These are phyloP conservation scores for Pyrenochaeta sp. DNA, from an alignment of 2,329 filamentous ascomycete genomes.

Conservation along the genomic window DNA sequence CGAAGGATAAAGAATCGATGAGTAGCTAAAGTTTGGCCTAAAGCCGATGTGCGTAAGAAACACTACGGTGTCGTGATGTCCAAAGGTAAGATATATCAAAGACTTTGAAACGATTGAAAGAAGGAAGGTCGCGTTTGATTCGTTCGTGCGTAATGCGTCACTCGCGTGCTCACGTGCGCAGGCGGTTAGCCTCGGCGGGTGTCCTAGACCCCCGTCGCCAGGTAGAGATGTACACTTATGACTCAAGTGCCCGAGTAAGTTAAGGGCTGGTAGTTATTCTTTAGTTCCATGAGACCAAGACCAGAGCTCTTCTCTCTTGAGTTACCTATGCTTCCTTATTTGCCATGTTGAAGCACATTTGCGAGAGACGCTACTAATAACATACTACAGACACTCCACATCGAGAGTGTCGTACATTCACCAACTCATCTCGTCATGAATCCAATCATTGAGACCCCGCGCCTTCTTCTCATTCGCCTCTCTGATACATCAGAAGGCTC, in stretches of 20 bases:
- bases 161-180: not conserved
- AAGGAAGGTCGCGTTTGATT: not conserved
- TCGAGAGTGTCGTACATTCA: not conserved
- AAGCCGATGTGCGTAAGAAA: not conserved
- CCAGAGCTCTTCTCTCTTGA: not conserved
- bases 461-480: conserved; percentile 36
- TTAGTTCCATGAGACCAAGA: no score
- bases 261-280: not conserved
- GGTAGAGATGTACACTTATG: not conserved
- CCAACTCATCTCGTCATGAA: not conserved
- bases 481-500: conserved; percentile 26
- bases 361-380: not conserved
- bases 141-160: not conserved
- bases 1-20: no score
- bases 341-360: not conserved
- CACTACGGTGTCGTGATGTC: not conserved
- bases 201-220: not conserved
- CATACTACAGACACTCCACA: not conserved
- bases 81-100: no score
- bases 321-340: not conserved
- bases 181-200: not conserved
- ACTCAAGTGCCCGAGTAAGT: not conserved
- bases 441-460: conserved; percentile 22
- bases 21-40: no score
- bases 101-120: no score